Conservation (phyloP, 2,329 filamentous ascomycete species). For the Clathrospora elynae region DNA sequence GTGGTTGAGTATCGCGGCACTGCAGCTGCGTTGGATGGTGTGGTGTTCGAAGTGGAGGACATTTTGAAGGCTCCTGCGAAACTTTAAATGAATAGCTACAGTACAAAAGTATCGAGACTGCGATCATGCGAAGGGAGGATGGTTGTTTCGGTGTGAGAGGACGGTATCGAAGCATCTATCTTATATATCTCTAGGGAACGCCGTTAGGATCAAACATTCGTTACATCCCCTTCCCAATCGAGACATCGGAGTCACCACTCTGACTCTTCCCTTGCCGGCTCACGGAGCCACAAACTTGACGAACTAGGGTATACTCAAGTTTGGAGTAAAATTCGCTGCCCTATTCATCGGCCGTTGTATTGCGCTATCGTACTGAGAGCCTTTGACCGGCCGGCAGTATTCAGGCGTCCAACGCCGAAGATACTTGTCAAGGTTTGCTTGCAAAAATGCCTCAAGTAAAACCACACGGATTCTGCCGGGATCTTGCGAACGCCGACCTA, state of each 20-base stretch:
- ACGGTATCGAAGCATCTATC: background rate
- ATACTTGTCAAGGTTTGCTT: too few species aligned
- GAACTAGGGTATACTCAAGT: background rate
- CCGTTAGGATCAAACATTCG: too few species aligned
- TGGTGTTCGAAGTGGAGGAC: constrained; percentile 4
- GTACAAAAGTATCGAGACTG: background rate
- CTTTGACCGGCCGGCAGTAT: background rate
- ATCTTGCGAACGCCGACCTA: background rate
- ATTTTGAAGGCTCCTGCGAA: constrained; percentile 1
- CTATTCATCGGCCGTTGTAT: background rate
- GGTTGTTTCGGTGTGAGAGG: too few species aligned
- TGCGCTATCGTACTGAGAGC: background rate
- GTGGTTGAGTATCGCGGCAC: constrained; percentile 6
- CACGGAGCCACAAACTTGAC: background rate
- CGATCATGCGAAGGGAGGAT: too few species aligned
- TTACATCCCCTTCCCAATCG: background rate
- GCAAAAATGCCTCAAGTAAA: background rate
- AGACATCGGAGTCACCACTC: background rate
- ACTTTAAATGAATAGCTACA: background rate
- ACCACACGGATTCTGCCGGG: constrained; percentile 1
- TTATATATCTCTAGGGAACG: background rate
- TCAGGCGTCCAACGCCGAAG: constrained; percentile 7
- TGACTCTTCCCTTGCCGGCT: background rate
- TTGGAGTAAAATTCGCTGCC: background rate
- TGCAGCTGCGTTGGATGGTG: background rate